Conservation (phyloP, 805 yeast genomes). For the Metschnikowia drakensbergensis region DNA sequence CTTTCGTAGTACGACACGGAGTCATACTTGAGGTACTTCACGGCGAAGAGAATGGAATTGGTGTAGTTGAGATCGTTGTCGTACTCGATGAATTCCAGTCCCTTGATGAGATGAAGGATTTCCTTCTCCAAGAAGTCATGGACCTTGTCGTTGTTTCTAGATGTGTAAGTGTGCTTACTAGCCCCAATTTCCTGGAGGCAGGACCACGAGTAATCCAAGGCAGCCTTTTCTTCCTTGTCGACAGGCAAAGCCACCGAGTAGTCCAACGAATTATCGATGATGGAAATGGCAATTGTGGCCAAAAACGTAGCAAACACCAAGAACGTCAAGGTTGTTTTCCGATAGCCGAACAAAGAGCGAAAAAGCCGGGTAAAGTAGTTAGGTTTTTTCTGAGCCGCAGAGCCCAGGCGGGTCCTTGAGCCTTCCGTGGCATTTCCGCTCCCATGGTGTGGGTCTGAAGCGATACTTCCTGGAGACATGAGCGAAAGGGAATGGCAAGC, state of each 20-base stretch:
- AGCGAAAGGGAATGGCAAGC: not conserved
- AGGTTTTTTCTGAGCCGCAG: constrained; percentile 7
- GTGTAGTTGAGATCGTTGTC: constrained; percentile 40
- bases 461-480: constrained; percentile 3
- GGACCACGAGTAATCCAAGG: constrained; percentile 54
- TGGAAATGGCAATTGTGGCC: constrained; percentile 36
- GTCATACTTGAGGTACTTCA: constrained; percentile 45
- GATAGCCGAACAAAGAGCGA: constrained; percentile 59
- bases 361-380: constrained; percentile 25
- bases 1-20: constrained; percentile 76
- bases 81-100: constrained; percentile 34
- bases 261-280: constrained; percentile 35
- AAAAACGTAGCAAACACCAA: constrained; percentile 48
- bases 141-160: constrained; percentile 71
- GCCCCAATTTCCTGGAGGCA: constrained; percentile 67
- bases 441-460: constrained; percentile 3
- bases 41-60: constrained; percentile 48
- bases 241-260: constrained; percentile 42
- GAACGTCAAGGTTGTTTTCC: constrained; percentile 66
- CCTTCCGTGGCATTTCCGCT: not conserved
- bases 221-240: constrained; percentile 33
- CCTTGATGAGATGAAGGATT: constrained; percentile 29
- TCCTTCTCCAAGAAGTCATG: constrained; percentile 57
- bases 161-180: constrained; percentile 72
- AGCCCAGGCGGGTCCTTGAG: not conserved